A percentile compares a stretch with the other conserved stretches of the same genome.
Evolutionary conservation across 345 rosid species (phyloP).

Genomic region (Eucalyptus regnans): DNA sequence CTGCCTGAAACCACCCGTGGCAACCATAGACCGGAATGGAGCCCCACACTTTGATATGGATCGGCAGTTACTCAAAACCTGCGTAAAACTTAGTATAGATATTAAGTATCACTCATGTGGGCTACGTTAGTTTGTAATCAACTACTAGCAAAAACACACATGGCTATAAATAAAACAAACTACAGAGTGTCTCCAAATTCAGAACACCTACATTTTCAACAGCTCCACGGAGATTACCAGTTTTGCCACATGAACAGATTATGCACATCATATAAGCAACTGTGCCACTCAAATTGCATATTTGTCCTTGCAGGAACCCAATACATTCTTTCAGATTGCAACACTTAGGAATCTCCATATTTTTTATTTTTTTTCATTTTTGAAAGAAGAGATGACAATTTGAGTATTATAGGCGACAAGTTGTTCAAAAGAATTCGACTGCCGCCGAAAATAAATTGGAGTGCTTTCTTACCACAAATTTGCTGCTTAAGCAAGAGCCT

Average conservation of each 20-base stretch:
- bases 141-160: not conserved
- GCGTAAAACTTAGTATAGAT: slow-evolving; percentile 7
- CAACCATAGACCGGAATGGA: slow-evolving; percentile 87
- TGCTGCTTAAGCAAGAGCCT: not conserved
- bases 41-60: slow-evolving; percentile 73
- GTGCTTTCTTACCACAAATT: not conserved
- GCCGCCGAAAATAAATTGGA: not conserved
- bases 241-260: not conserved
- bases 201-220: not conserved
- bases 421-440: not conserved
- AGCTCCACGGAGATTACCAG: not conserved
- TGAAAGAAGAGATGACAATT: not conserved
- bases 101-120: not conserved
- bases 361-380: not conserved
- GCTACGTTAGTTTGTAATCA: not conserved
- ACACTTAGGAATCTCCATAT: not conserved
- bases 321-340: not conserved
- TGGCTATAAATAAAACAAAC: not conserved
- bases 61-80: slow-evolving; percentile 78
- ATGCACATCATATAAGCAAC: not conserved
- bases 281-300: not conserved
- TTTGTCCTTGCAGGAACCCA: not conserved
- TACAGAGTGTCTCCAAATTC: not conserved
- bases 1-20: slow-evolving; percentile 86
- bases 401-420: not conserved